These are phyloP conservation scores for Lactarius sanguifluus DNA, from an alignment of 768 basidiomycete genomes.

Conservation along the genomic window DNA sequence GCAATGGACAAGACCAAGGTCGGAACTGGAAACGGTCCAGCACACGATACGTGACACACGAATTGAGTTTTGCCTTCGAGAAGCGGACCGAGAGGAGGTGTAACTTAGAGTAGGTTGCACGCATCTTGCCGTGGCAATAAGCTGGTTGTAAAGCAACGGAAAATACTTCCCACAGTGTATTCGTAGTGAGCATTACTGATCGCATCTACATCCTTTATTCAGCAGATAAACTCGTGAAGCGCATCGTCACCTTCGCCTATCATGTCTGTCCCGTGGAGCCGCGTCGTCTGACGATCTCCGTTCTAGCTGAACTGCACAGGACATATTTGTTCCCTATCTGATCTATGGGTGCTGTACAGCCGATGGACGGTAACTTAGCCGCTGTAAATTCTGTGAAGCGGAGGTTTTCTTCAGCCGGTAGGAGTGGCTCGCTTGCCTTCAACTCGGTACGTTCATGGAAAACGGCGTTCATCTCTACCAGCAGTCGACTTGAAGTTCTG, in stretches of 20 bases:
- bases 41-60: neutral
- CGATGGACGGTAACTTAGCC: neutral
- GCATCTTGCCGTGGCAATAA: neutral
- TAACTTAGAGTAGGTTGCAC: neutral
- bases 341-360: neutral
- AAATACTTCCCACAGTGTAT: neutral
- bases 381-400: neutral
- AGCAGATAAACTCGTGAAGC: neutral
- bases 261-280: constrained; percentile 8
- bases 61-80: neutral
- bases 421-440: neutral
- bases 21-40: neutral
- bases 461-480: neutral
- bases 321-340: neutral
- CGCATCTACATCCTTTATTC: neutral
- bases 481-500: neutral
- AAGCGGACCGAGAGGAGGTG: neutral
- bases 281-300: neutral
- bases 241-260: neutral
- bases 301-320: neutral
- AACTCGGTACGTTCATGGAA: neutral
- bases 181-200: neutral
- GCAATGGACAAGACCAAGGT: neutral
- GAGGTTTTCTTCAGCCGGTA: neutral
- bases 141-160: neutral